Conservation (phyloP, 768 basidiomycete genomes). For the Cyclocybe cylindracea region DNA sequence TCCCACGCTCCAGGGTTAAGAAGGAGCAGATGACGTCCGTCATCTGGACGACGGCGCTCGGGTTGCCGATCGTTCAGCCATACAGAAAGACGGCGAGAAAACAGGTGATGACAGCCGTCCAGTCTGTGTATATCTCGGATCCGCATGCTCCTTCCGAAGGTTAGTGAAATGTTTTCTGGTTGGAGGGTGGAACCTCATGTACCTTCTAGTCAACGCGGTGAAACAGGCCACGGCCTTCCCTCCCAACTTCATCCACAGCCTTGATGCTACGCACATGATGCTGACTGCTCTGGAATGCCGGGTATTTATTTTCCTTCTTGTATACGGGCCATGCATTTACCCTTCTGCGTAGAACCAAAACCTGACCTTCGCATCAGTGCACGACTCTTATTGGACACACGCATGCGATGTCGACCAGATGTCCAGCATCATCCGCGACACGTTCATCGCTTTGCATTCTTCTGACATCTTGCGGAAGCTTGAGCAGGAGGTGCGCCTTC, state of each 20-base stretch:
- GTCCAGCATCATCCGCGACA: constrained; percentile 87
- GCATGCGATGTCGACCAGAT: constrained; percentile 84
- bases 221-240: constrained; percentile 98
- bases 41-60: constrained; percentile 96
- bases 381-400: constrained; percentile 99
- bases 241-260: constrained; percentile 96
- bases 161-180: constrained; percentile 21
- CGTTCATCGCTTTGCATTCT: constrained; percentile 90
- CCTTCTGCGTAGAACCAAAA: constrained; percentile 52
- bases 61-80: constrained; percentile 93
- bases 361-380: constrained; percentile 91
- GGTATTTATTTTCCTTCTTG: constrained; percentile 34
- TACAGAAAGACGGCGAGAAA: constrained; percentile 83
- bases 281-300: constrained; percentile 89
- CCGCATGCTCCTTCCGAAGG: constrained; percentile 74
- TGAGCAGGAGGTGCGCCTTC: constrained; percentile 62
- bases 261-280: constrained; percentile 99
- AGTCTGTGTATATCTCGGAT: constrained; percentile 89
- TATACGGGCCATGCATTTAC: constrained; percentile 5
- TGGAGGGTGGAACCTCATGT: background rate
- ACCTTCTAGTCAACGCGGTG: constrained; percentile 60
- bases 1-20: constrained; percentile 34
- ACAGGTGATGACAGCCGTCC: constrained; percentile 82
- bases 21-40: constrained; percentile 96
- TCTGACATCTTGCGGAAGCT: constrained; percentile 80